Evolutionary conservation across 805 yeast species (phyloP).

Genomic region (Kazachstania psychrophila): DNA sequence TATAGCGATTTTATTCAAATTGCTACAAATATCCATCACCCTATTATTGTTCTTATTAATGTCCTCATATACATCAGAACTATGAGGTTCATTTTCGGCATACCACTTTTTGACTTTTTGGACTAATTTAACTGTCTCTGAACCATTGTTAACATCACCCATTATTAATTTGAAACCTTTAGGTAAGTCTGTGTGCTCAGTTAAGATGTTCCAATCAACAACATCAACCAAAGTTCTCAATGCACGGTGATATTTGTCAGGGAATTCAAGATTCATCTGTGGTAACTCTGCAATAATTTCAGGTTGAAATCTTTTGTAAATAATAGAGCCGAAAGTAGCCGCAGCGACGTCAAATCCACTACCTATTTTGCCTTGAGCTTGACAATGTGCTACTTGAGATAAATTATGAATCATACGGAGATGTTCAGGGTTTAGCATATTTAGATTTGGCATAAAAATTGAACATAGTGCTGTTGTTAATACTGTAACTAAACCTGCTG

Average conservation of each 20-base stretch:
- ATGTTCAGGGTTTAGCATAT: constrained; percentile 19
- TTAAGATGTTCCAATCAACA: constrained; percentile 53
- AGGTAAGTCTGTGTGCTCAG: constrained; percentile 54
- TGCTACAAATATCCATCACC: constrained; percentile 41
- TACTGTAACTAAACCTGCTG: constrained; percentile 86
- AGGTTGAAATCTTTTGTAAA: constrained; percentile 70
- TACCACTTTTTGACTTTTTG: constrained; percentile 68
- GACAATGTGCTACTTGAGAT: constrained; percentile 84
- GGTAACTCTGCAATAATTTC: constrained; percentile 35
- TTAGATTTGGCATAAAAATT: constrained; percentile 31
- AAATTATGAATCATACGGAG: constrained; percentile 58
- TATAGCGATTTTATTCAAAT: constrained; percentile 31
- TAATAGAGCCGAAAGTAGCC: constrained; percentile 84
- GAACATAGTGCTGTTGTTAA: constrained; percentile 61
- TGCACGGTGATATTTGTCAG: constrained; percentile 20
- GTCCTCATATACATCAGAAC: constrained; percentile 42
- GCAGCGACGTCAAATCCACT: constrained; percentile 97
- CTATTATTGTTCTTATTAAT: constrained; percentile 52
- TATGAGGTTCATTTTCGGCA: constrained; percentile 38
- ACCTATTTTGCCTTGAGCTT: constrained; percentile 91
- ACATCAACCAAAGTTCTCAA: constrained; percentile 34
- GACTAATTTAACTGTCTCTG: constrained; percentile 89
- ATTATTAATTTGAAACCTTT: constrained; percentile 58
- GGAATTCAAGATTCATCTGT: constrained; percentile 5
- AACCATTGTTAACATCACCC: constrained; percentile 92